Base-by-base conservation (phyloP, 2,329 filamentous ascomycete genomes). In the Diaporthe citri region DNA sequence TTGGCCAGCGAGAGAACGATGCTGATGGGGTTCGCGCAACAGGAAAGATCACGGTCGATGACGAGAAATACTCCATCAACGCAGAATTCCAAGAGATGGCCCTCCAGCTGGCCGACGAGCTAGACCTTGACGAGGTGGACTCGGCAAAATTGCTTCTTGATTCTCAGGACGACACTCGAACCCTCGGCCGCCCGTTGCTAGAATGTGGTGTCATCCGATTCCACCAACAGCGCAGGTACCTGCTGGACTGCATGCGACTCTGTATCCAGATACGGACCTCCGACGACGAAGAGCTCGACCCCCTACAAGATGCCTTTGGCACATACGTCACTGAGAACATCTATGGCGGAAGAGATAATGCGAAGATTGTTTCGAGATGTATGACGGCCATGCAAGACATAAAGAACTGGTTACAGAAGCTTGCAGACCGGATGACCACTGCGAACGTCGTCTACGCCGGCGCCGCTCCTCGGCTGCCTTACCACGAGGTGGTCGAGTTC, bases 121-220 rank as follows among this genome's bases (percentile, higher is more conserved):
- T 98, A 76, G 93, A 98, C 80, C 88, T 99, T 71, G 96, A 99
- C 84, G 97, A 99, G 84, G 82, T 97, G 74, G 91, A 97, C 79
- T 93, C 96, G 25, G 94, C 95, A 13, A 89, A 90, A 78, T 90
- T 97, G 67, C 91, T 97, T 74, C 86, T 97, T 70, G 92, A 93
- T 73, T 92, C 94, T 25, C 90, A 94, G 81, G 89, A 91, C 51
- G 93, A 96, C 78, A 88, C 91, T 22, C 87, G 90, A 59, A 87
- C 90, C 22, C 87, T 95, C 7, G 95, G 95, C 76, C 91, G 94
- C 34, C 89, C 94, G 4, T 88, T 94, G 75, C 88, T 95, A 72
- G 92, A 96, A 82, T 93, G 93, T 79, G 94, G 94, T 75, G 90
- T 98, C 77, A 94, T 98, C 80, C 91, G 93, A 78, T 98, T 97